Conservation (phyloP, 306 rosid species). For the Luffa acutangula region DNA sequence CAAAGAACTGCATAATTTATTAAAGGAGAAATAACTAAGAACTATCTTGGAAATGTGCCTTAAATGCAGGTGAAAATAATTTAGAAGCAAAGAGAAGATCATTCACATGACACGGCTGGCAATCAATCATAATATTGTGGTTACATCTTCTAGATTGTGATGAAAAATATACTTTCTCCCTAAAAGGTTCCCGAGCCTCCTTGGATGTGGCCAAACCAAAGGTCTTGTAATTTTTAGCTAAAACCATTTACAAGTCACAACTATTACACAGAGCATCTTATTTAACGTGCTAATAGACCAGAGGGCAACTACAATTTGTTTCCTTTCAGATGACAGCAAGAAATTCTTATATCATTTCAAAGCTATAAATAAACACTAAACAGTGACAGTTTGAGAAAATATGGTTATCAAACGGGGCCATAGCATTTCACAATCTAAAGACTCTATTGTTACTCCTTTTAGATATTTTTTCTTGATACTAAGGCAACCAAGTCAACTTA, state of each 20-base stretch:
- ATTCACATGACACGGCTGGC: background rate
- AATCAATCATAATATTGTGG: background rate
- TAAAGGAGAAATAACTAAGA: background rate
- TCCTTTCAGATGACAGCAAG: background rate
- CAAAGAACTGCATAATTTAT: background rate
- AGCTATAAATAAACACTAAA: background rate
- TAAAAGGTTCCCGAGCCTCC: background rate
- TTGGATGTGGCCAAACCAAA: background rate
- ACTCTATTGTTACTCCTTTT: background rate
- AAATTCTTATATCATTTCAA: background rate
- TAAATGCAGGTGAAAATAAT: background rate
- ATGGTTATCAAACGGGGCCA: too few species aligned
- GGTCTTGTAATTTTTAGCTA: background rate
- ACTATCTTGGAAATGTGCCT: background rate
- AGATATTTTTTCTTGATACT: background rate
- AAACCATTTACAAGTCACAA: conserved; percentile 1
- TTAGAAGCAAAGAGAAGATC: background rate
- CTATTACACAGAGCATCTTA: background rate
- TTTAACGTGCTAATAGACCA: background rate
- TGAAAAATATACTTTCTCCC: background rate
- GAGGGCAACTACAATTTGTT: background rate
- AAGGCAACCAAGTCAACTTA: background rate
- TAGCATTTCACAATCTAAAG: background rate
- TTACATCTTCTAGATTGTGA: background rate
- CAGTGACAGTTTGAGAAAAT: background rate